Evolutionary conservation across 352 stramenopile species (phyloP), one percentile per base, ranked within the genome.

Genomic region (Pseudoperonospora humuli): DNA sequence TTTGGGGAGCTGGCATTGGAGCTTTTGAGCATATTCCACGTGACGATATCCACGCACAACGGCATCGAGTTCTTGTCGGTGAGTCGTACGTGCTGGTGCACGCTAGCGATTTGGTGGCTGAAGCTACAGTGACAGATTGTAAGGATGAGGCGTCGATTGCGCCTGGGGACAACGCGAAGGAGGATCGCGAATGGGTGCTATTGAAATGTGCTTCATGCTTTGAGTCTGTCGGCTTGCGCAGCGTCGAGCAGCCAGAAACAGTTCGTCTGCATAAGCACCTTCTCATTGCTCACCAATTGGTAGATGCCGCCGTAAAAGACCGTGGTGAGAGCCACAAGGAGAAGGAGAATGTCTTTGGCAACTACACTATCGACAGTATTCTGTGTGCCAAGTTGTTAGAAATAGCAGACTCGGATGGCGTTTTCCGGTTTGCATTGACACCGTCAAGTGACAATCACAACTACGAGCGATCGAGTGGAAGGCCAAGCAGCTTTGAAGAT

Each of bases 1-100:
- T 89, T 39, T 88, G 79, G 79, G 79, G 79, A 7, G 70, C 73
- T 25, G 79, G 75, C 6, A 71, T 84, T 39, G 79, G 79, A 28
- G 78, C 71, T 2, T 91, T 91, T 48, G 75, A 88, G 46, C 73
- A 91, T 32, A 74, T 91, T 45, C 76, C 79, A 3, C 63, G 73
- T 0, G 75, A 89, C 25, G 64, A 66, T 34, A 89, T 92, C 36
- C 53, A 70, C 14, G 70, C 76, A 2, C 64, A 81, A 9, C 19
- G 39, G 14, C 43, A 44, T 5, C 70, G 76, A 11, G 50, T 87
- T 9, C 76, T 79, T 34, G 70, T 92, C 19, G 76, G 72, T 1
- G 70, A 86, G 46, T 69, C 72, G 0, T 73, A 78, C 32, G 45
- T 92, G 0, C 44, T 92, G 20, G 9, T 92, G 9, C 76, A 92